phyloP scores from a whole-genome alignment of 2,329 filamentous ascomycete species.

The Simplicillium sp. region DNA sequence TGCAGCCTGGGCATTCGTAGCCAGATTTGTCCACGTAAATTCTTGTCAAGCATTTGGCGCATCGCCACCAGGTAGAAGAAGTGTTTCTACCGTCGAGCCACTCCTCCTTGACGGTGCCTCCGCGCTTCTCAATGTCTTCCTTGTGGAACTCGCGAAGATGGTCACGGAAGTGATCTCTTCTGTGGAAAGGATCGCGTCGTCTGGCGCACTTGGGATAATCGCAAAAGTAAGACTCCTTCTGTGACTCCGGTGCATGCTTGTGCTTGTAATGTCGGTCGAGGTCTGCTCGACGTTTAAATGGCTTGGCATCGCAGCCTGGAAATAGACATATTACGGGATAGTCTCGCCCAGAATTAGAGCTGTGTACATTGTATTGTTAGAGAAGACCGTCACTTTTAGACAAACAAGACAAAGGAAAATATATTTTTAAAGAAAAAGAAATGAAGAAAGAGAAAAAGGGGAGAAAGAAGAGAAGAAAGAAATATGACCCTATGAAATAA shows the following conservation, averaged over 20 bases:
- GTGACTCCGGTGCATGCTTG: slow-evolving; percentile 30
- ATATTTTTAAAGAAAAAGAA: neutral
- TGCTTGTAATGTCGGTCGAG: slow-evolving; percentile 43
- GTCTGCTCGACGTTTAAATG: slow-evolving; percentile 44
- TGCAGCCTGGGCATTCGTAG: slow-evolving; percentile 39
- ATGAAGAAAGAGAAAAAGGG: neutral
- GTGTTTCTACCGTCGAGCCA: slow-evolving; percentile 30
- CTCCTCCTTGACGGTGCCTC: slow-evolving; percentile 21
- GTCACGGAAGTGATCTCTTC: slow-evolving; percentile 47
- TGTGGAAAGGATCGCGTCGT: slow-evolving; percentile 34
- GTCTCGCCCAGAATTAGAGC: slow-evolving; percentile 14
- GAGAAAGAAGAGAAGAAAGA: neutral
- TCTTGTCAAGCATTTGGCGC: slow-evolving; percentile 39
- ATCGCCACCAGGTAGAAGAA: slow-evolving; percentile 41
- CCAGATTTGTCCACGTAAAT: slow-evolving; percentile 28
- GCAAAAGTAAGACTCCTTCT: slow-evolving; percentile 36
- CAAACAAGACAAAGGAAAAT: neutral
- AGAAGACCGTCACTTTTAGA: slow-evolving; percentile 1
- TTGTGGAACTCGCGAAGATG: slow-evolving; percentile 46
- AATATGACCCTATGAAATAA: neutral
- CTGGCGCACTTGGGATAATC: slow-evolving; percentile 42
- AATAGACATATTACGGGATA: slow-evolving; percentile 27
- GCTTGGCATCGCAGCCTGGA: slow-evolving; percentile 30
- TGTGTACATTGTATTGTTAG: slow-evolving; percentile 4
- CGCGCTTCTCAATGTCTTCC: slow-evolving; percentile 43